Evolutionary conservation across 805 yeast species (phyloP).

Genomic region (Scheffersomyces stipitis): DNA sequence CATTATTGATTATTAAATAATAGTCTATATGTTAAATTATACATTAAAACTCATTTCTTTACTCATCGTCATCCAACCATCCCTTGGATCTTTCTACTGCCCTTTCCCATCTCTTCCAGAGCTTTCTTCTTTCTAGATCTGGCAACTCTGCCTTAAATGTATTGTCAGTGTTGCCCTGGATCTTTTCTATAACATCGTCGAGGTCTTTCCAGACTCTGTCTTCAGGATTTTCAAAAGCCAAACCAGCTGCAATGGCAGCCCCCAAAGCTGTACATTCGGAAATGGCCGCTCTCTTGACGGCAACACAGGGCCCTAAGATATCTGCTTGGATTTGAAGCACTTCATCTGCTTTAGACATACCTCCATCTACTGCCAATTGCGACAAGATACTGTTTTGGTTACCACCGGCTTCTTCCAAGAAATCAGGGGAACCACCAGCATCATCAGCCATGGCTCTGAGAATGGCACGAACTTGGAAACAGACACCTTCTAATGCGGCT

Average conservation of each 20-base stretch:
- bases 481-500: slow-evolving; percentile 93
- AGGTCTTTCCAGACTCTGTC: slow-evolving; percentile 74
- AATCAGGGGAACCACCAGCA: slow-evolving; percentile 62
- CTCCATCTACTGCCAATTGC: slow-evolving; percentile 83
- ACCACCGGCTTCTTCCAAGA: slow-evolving; percentile 51
- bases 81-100: slow-evolving; percentile 81
- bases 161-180: slow-evolving; percentile 33
- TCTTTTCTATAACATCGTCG: slow-evolving; percentile 57
- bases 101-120: slow-evolving; percentile 78
- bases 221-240: slow-evolving; percentile 47
- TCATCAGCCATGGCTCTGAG: slow-evolving; percentile 87
- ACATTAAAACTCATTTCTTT: not conserved
- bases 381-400: slow-evolving; percentile 52
- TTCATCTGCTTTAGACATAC: slow-evolving; percentile 87
- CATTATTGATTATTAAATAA: too few species aligned
- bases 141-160: slow-evolving; percentile 44
- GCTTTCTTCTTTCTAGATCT: slow-evolving; percentile 57
- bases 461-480: slow-evolving; percentile 90
- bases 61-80: slow-evolving; percentile 59
- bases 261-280: slow-evolving; percentile 94
- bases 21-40: too few species aligned
- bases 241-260: slow-evolving; percentile 94
- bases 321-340: slow-evolving; percentile 95
- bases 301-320: slow-evolving; percentile 82
- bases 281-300: slow-evolving; percentile 76